Percentiles rank a stretch among this genome's conserved stretches.
These are phyloP conservation scores for Pseudoscleropodium purum DNA, from an alignment of 225 moss, liverwort and hornwort genomes.

Conservation along the genomic window DNA sequence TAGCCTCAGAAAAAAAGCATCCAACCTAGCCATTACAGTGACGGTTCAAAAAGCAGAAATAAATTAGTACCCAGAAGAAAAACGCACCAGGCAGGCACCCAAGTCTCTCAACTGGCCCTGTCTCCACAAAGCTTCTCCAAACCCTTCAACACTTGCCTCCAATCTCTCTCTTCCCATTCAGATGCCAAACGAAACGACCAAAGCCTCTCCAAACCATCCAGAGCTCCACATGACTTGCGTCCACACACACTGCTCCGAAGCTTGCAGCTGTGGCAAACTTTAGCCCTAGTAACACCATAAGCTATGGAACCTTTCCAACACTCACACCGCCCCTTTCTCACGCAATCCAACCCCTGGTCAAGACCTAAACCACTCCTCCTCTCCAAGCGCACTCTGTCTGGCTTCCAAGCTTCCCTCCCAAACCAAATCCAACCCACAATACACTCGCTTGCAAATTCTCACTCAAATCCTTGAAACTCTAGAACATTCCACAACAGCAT, in stretches of 20 bases:
- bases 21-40: neutral
- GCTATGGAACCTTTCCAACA: neutral
- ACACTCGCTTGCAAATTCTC: neutral
- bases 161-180: neutral
- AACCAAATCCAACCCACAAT: neutral
- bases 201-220: neutral
- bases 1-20: neutral
- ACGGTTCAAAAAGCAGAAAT: neutral
- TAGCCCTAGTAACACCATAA: neutral
- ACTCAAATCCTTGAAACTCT: neutral
- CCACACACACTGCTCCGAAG: neutral
- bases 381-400: neutral
- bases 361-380: neutral
- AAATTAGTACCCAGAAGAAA: neutral
- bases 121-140: neutral
- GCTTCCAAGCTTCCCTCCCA: neutral
- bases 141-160: neutral
- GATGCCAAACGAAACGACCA: neutral
- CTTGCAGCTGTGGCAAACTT: neutral
- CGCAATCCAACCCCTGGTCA: neutral
- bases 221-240: neutral
- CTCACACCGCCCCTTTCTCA: neutral
- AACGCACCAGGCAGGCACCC: neutral
- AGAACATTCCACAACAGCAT: neutral
- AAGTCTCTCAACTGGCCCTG: neutral